Evolutionary conservation across 2,329 filamentous ascomycete species (phyloP).

Genomic region (Colletotrichum sublineola): DNA sequence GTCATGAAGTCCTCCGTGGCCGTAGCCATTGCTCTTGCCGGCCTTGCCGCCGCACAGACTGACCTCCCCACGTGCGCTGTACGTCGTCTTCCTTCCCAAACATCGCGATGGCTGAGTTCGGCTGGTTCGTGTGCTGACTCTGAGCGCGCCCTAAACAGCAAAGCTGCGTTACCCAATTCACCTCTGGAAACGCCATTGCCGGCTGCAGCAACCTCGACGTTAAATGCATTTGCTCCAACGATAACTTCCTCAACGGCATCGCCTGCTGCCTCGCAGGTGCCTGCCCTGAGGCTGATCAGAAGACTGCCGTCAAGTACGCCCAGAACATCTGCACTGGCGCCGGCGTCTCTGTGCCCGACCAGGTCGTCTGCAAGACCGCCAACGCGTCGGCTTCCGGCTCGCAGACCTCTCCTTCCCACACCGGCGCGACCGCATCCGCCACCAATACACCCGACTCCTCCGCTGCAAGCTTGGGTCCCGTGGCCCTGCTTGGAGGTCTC

Average conservation of each 20-base stretch:
- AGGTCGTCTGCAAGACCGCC: constrained; percentile 53
- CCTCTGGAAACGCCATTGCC: constrained; percentile 51
- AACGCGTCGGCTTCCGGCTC: constrained; percentile 24
- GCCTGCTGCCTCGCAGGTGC: constrained; percentile 57
- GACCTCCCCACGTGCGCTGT: constrained; percentile 56
- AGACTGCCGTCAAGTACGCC: constrained; percentile 54
- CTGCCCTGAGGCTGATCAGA: constrained; percentile 52
- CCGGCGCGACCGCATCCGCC: constrained; percentile 16
- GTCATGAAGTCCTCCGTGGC: constrained; percentile 54
- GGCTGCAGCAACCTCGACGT: constrained; percentile 56
- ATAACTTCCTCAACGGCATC: constrained; percentile 55
- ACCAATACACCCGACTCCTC: constrained; percentile 35
- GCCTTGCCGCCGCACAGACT: constrained; percentile 52
- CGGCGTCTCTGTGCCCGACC: constrained; percentile 52
- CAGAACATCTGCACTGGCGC: constrained; percentile 54
- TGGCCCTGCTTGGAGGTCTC: constrained; percentile 37
- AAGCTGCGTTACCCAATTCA: constrained; percentile 52
- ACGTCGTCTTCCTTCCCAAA: constrained; percentile 44
- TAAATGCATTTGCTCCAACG: constrained; percentile 58
- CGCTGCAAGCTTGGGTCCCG: constrained; percentile 28
- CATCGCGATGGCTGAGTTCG: background rate
- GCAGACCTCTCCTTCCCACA: constrained; percentile 10
- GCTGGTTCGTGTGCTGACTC: constrained; percentile 44
- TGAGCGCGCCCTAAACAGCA: constrained; percentile 27
- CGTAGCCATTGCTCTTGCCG: constrained; percentile 48